Base-by-base conservation (phyloP, 768 basidiomycete genomes). In the Steccherinum ochraceum region DNA sequence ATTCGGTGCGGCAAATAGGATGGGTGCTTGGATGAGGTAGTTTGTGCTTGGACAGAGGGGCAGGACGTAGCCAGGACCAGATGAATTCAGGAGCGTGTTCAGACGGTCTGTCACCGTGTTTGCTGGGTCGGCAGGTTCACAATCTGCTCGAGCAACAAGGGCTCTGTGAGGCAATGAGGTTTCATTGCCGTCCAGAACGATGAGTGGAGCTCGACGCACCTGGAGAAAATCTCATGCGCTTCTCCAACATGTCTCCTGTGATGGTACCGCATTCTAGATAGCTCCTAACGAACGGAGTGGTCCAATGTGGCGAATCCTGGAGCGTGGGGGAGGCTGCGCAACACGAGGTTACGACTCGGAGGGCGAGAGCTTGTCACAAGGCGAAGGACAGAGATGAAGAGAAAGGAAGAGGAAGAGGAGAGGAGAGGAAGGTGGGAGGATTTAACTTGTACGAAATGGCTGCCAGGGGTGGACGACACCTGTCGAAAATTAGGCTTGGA, bases 31-130 rank as follows among this genome's bases (percentile, higher is more conserved):
- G 53, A 92, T 77, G 54, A 75, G 52, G 61, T 93, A 93, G 45
- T 75, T 67, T 48, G 74, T 64, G 24, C 69, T 67, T 1, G 81
- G 81, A 66, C 91, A 93, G 2, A 93, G 73, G 12, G 67, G 70
- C 4, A 93, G 75, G 4, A 72, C 70, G 62, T 81, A 92, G 21
- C 83, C 84, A 40, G 77, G 61, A 12, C 87, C 85, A 18, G 82
- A 81, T 3, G 80, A 76, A 52, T 77, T 80, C 42, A 89, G 75
- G 27, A 83, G 75, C 0, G 63, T 69, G 62, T 89, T 86, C 51
- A 89, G 64, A 18, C 84, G 78, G 61, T 81, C 76, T 3, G 86
- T 83, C 2, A 79, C 53, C 18, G 83, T 79, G 26, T 81, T 79
- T 5, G 72, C 67, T 4, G 87, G 84, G 56, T 81, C 71, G 19